Evolutionary conservation across 169 alveolate species (phyloP).

Genomic region (Besnoitia besnoiti): DNA sequence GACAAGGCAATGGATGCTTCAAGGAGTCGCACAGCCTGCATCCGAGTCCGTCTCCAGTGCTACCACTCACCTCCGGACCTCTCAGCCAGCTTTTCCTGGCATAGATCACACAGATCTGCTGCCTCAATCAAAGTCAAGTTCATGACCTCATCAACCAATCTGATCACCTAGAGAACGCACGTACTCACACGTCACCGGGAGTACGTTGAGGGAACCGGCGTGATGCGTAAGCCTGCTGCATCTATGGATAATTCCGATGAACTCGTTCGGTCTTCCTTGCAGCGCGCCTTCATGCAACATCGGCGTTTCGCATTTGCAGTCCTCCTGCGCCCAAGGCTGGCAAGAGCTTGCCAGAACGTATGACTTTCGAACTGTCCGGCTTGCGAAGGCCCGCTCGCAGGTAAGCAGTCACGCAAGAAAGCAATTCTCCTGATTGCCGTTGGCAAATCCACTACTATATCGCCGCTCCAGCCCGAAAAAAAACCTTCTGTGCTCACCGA

Average conservation of each 20-base stretch:
- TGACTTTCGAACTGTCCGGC: no score
- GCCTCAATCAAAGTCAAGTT: conserved; percentile 85
- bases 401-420: no score
- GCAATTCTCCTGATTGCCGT: no score
- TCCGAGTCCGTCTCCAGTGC: no score
- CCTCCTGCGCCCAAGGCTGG: no score
- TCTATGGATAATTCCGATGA: not conserved
- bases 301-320: not conserved
- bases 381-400: no score
- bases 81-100: conserved; percentile 76
- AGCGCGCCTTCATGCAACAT: not conserved
- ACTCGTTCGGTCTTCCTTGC: not conserved
- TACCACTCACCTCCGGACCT: conserved; percentile 55
- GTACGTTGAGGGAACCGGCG: not conserved
- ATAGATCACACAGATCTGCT: conserved; percentile 87
- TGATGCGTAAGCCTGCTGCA: not conserved
- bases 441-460: no score
- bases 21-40: no score
- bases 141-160: conserved; percentile 84
- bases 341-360: no score
- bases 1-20: no score
- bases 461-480: no score
- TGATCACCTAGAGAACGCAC: conserved; percentile 75
- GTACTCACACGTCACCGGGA: not conserved
- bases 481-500: no score